Evolutionary conservation across 2,329 filamentous ascomycete species (phyloP).

Genomic region (Didymella glomerata): DNA sequence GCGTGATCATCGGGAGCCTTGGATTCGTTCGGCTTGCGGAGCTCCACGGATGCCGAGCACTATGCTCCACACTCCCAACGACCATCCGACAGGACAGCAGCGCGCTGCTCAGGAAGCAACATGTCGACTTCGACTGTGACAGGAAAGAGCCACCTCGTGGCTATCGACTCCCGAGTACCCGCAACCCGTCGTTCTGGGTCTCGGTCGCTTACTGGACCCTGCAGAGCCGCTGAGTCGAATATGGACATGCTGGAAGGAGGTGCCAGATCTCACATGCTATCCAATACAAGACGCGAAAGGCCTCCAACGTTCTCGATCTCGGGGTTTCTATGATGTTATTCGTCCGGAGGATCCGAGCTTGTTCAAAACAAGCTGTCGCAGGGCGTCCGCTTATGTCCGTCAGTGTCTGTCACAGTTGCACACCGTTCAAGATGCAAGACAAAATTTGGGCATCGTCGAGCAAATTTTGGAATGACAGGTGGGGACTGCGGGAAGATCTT

Average conservation of each 20-base stretch:
- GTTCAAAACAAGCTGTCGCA: neutral
- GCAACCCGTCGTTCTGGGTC: neutral
- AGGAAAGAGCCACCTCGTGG: neutral
- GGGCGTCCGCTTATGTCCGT: constrained; percentile 13
- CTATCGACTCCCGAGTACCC: neutral
- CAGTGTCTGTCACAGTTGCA: constrained; percentile 9
- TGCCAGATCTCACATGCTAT: neutral
- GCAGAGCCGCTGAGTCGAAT: neutral
- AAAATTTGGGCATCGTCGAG: constrained; percentile 5
- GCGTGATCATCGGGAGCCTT: neutral
- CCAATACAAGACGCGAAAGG: neutral
- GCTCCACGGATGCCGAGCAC: constrained; percentile 18
- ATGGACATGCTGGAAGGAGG: neutral
- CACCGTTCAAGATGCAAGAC: constrained; percentile 1
- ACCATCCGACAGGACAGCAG: neutral
- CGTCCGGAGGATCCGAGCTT: constrained; percentile 2
- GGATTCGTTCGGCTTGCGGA: constrained; percentile 21
- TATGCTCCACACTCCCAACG: neutral
- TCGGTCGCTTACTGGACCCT: constrained; percentile 1
- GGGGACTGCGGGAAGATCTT: constrained; percentile 23
- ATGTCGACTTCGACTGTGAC: constrained; percentile 1
- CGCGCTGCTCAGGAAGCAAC: neutral
- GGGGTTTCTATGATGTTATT: neutral
- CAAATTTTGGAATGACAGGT: constrained; percentile 21
- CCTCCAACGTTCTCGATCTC: neutral